Evolutionary conservation across 2,329 filamentous ascomycete species (phyloP), one percentile per base, ranked within the genome.

Genomic region (Colletotrichum sidae): DNA sequence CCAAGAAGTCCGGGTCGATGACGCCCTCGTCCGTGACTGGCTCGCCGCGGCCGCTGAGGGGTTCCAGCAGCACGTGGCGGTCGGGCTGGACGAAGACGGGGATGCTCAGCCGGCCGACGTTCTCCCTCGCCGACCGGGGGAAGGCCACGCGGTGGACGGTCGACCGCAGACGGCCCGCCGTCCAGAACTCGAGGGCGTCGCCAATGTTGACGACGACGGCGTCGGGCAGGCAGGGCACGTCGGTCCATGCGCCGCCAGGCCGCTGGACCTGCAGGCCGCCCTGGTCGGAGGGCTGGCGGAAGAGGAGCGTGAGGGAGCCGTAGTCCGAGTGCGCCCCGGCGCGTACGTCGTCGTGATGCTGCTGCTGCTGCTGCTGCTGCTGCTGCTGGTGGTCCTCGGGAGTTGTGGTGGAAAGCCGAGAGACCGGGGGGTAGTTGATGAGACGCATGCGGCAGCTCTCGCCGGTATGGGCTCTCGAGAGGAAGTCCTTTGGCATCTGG

Each of bases 251-350:
- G 8, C 76, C 69, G 8, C 76, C 77, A n/a, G 83, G 80, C 1
- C 88, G 90, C 4, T 90, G 84, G 66, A 98, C 90, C 76, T 99
- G 94, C 1, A 99, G 83, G 0, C 96, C 96, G 0, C 94, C 90
- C 72, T 97, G 94, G 1, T 92, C 92, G 0, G 3, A 94, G 86
- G 60, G 53, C 38, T 68, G 67, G 70, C 96, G 93, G 82, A 99
- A 98, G 9, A 98, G 86, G n/a, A 90, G 81, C 1, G 88, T 90
- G 58, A 90, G 79, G 61, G 84, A 87, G 58, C 88, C 88, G 78
- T 97, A 97, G 80, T 97, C 94, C 4, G 92, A 95, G 78, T 98
- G 95, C 0, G 95, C 94, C 60, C 95, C 96, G 6, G 95, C 95
- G 34, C 95, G 90, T 67, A 97, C 87, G 72, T 95, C 92, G 54